Evolutionary conservation across 2,329 filamentous ascomycete species (phyloP).

Genomic region (Aurifilum marmelostoma): DNA sequence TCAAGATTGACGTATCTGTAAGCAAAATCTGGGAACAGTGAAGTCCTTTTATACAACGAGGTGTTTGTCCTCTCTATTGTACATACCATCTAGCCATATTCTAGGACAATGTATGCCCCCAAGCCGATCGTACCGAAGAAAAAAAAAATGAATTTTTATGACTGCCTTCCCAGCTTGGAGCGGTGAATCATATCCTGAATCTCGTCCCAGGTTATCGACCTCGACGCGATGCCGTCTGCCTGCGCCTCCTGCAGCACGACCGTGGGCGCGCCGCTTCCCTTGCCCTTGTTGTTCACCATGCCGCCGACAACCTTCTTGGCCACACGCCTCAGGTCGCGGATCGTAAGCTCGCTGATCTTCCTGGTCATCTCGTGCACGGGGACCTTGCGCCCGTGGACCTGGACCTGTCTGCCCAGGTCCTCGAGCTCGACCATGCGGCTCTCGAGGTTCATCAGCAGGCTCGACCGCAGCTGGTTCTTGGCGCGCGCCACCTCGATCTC

Average conservation of each 20-base stretch:
- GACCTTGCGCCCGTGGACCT: slow-evolving; percentile 93
- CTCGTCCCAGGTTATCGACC: slow-evolving; percentile 79
- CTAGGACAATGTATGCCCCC: neutral
- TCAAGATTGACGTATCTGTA: neutral
- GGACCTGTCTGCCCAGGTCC: slow-evolving; percentile 90
- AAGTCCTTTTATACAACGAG: slow-evolving; percentile 11
- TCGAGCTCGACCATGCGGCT: slow-evolving; percentile 97
- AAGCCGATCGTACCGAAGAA: no score
- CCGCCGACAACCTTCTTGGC: slow-evolving; percentile 80
- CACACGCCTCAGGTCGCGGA: slow-evolving; percentile 80
- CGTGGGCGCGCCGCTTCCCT: slow-evolving; percentile 85
- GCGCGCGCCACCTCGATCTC: slow-evolving; percentile 82
- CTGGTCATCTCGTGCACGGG: slow-evolving; percentile 91
- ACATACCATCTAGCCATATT: neutral
- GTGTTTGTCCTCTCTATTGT: slow-evolving; percentile 16
- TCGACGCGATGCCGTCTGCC: slow-evolving; percentile 68
- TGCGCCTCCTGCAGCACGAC: slow-evolving; percentile 93
- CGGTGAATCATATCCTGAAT: slow-evolving; percentile 83
- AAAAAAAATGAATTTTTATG: neutral
- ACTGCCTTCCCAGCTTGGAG: slow-evolving; percentile 75
- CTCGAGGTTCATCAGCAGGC: slow-evolving; percentile 95
- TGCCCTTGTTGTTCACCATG: slow-evolving; percentile 71
- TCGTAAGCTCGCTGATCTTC: slow-evolving; percentile 80
- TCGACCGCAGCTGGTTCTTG: slow-evolving; percentile 93
- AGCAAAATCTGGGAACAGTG: neutral